Conservation (phyloP, 306 rosid genomes). For the Castanospermum australe region DNA sequence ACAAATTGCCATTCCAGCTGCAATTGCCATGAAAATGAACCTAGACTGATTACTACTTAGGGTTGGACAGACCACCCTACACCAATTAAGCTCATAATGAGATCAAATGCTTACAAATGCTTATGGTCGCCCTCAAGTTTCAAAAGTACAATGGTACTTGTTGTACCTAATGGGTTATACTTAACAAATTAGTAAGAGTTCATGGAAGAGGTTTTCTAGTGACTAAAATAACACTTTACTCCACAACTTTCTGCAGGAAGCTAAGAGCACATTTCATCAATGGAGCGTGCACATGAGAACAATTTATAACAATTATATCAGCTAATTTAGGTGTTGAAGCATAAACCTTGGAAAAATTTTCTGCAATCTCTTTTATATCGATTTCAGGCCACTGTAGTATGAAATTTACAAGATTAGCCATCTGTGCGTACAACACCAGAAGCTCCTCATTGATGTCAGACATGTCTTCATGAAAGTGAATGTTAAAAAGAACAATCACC, state of each 20-base stretch:
- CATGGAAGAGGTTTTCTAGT: neutral
- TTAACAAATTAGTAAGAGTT: neutral
- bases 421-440: slow-evolving; percentile 82
- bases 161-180: neutral
- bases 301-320: neutral
- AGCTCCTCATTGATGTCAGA: slow-evolving; percentile 70
- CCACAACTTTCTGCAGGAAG: neutral
- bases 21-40: neutral
- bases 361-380: slow-evolving; percentile 77
- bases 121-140: neutral
- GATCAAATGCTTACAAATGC: neutral
- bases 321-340: neutral
- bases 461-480: slow-evolving; percentile 53
- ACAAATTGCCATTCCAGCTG: neutral
- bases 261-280: neutral
- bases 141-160: neutral
- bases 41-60: neutral
- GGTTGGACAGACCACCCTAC: neutral
- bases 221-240: neutral
- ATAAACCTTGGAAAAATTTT: slow-evolving; percentile 74
- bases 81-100: neutral
- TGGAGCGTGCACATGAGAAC: neutral
- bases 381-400: slow-evolving; percentile 76
- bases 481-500: slow-evolving; percentile 44
- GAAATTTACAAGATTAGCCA: slow-evolving; percentile 83